Evolutionary conservation across 306 rosid genomes (phyloP).

Genomic region (Inga laurina): DNA sequence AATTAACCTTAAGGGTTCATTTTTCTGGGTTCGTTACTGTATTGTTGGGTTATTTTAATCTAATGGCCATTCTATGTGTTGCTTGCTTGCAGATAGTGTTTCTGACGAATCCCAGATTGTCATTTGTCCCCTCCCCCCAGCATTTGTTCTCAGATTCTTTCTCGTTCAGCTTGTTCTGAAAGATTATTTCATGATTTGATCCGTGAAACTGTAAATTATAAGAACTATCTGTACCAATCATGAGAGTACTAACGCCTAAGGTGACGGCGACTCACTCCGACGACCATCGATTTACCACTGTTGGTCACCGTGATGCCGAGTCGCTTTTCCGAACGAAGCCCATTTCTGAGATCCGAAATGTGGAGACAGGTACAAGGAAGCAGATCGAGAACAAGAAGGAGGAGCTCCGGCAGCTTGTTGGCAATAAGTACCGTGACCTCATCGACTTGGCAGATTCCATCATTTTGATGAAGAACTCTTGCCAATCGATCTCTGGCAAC

Average conservation of each 20-base stretch:
- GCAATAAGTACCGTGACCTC: constrained; percentile 91
- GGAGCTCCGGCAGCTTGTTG: constrained; percentile 95
- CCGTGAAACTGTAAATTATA: constrained; percentile 30
- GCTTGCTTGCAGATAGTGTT: no score
- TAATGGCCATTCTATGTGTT: no score
- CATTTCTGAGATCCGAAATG: constrained; percentile 80
- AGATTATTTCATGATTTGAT: background rate
- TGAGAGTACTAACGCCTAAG: constrained; percentile 42
- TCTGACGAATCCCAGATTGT: no score
- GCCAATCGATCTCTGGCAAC: constrained; percentile 67
- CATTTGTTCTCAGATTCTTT: no score
- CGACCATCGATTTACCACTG: constrained; percentile 44
- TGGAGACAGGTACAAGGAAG: constrained; percentile 60
- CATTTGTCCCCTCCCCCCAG: no score
- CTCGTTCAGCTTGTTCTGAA: no score
- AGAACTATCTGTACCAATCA: constrained; percentile 23
- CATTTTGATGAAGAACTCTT: constrained; percentile 75
- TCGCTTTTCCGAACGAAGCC: constrained; percentile 77
- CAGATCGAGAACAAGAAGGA: constrained; percentile 93
- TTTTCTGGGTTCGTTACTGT: no score
- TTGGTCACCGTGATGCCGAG: constrained; percentile 74
- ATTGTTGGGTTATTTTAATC: no score
- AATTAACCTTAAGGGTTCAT: no score
- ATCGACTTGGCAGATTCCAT: constrained; percentile 96
- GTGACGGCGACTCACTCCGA: constrained; percentile 34